Evolutionary conservation across 2,329 filamentous ascomycete genomes (phyloP), one percentile per base, ranked within the genome.

Genomic region (Aspergillus floridensis): DNA sequence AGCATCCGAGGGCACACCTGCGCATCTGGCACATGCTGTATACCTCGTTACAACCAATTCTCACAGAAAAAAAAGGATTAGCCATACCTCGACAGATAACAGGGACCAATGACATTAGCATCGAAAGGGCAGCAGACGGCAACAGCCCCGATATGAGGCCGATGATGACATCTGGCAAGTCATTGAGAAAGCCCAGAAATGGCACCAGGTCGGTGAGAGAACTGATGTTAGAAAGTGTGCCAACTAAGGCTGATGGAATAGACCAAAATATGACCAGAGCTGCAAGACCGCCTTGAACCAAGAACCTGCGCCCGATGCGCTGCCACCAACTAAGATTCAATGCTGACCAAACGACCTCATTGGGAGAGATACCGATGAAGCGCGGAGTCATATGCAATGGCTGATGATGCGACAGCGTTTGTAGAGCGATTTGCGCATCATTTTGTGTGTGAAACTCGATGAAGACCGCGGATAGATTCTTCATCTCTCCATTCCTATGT

Each of bases 331-430:
- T 87, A 67, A 97, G 87, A 38, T 85, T 85, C 48, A 98, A 78
- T 31, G 93, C 89, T 29, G 82, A 85, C 95, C 95, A 99, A 59
- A 97, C 86, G n/a, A 99, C 83, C 70, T 98, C 93, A 16, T 81
- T 80, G 0, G 95, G 95, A 12, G 87, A 85, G 56, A 97, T 84
- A 4, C 93, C 93, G 56, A 93, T 89, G 68, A 89, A 92, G 4
- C 92, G 87, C n/a, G 92, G 92, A 0, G 89, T 85, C 87, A 98
- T 92, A 69, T 93, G 91, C 44, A 96, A 82, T 7, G 91, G 89
- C 59, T 91, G 88, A 73, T 96, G 92, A 72, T 96, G 90, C 4
- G 92, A 88, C 14, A 97, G 80, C 2, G 89, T 88, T 73, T 98
- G 95, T 69, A 87, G 90, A 10, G 93, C 93, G 49, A 87, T 84